Percentiles rank a stretch among this genome's conserved stretches.
Conservation (phyloP, 1,139 yeast species). For the Yamadazyma oceani region DNA sequence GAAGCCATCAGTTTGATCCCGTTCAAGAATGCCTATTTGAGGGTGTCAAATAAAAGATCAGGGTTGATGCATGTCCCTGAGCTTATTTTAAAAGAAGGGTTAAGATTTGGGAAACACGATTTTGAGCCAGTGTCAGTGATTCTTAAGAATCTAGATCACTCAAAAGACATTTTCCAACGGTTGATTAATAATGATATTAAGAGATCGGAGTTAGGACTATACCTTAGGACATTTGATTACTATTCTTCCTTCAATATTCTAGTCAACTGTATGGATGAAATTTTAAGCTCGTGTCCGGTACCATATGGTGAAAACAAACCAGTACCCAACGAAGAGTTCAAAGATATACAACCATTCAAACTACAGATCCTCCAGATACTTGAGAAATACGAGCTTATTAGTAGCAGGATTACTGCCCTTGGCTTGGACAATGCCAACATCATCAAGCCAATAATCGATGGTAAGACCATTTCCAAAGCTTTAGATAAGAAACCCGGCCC, state of each 20-base stretch:
- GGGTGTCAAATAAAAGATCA: conserved; percentile 43
- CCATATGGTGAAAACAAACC: conserved; percentile 5
- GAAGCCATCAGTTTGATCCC: conserved; percentile 49
- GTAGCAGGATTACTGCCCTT: conserved; percentile 23
- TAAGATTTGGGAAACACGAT: conserved; percentile 62
- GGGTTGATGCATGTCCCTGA: conserved; percentile 27
- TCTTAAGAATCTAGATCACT: conserved; percentile 18
- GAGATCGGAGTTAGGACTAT: conserved; percentile 63
- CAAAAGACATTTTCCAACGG: conserved; percentile 11
- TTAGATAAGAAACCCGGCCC: conserved; percentile 74
- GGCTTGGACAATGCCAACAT: conserved; percentile 42
- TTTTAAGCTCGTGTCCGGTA: conserved; percentile 12
- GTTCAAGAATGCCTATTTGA: conserved; percentile 41
- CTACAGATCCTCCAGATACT: conserved; percentile 9
- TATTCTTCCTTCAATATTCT: conserved; percentile 48
- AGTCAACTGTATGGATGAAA: conserved; percentile 32
- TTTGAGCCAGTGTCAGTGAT: conserved; percentile 51
- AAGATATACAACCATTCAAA: neutral
- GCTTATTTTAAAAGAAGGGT: conserved; percentile 62
- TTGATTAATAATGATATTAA: conserved; percentile 23
- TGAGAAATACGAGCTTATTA: conserved; percentile 35
- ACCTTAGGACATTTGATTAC: conserved; percentile 54
- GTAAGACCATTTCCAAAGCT: conserved; percentile 57
- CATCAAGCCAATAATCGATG: conserved; percentile 62
- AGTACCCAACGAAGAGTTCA: conserved; percentile 10